Evolutionary conservation across 352 stramenopile species (phyloP), one percentile per base, ranked within the genome.

Genomic region (Peronospora tabacina): DNA sequence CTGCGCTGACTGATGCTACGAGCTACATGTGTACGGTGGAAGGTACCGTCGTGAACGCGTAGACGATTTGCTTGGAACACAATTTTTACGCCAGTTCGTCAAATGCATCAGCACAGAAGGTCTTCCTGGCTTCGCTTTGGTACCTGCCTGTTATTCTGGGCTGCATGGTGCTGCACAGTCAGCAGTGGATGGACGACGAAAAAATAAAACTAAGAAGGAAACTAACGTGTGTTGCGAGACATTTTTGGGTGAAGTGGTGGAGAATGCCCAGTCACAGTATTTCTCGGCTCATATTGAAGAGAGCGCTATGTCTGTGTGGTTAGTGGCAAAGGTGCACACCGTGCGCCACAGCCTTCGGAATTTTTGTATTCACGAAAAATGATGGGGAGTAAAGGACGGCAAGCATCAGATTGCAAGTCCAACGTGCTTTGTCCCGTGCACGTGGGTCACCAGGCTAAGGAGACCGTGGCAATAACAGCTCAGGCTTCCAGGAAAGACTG

Each of bases 11-110:
- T 8, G 96, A 96, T 41, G 79, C 96, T 19, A 99, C 97, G n/a
- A 97, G 84, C 59, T 96, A 92, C 67, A 99, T 99, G 96, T 99
- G 98, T 75, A 88, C 92, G 4, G 77, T 99, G 17, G 96, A 99
- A 73, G 94, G 91, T 43, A 85, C 96, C 29, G 61, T 90, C 19
- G 75, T 99, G 53, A 99, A 99, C 71, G 87, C 80, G 4, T 98
- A 98, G 67, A 76, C 95, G 6, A 82, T 98, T 37, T 87, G 98
- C 64, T 63, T 97, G 41, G 93, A 95, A n/a, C 77, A 94, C 64
- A 81, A 95, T 46, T 99, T 99, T 69, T 75, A 90, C 60, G 59
- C 83, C 29, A 95, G 98, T 35, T 84, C 90, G 26, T 95, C 66
- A 30, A 98, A 98, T 58, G 83, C 74, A 13, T 97, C 95, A 55